phyloP scores from a whole-genome alignment of 371 early-diverging fungal genomes.

The Haplosporangium sp. region DNA sequence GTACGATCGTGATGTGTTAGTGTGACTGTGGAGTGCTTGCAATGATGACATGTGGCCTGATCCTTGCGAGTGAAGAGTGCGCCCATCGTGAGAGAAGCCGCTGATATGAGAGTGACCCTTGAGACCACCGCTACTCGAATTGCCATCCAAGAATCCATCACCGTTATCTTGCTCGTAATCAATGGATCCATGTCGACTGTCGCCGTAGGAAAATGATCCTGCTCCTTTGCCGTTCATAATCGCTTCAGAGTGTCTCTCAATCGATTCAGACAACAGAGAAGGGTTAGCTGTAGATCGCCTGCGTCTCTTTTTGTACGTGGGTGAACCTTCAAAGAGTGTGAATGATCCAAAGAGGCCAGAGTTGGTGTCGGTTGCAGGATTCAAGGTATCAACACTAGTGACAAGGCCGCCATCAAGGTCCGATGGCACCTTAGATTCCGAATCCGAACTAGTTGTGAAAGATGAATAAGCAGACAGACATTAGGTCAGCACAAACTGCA shows the following conservation, averaged over 20 bases:
- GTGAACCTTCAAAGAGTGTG: conserved; percentile 76
- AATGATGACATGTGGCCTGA: conserved; percentile 40
- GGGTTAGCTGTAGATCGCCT: conserved; percentile 69
- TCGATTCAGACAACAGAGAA: conserved; percentile 40
- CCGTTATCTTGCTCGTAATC: conserved; percentile 32
- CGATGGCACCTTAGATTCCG: conserved; percentile 50
- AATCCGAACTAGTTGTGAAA: conserved; percentile 48
- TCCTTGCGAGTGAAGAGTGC: conserved; percentile 32
- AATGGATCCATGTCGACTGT: conserved; percentile 27
- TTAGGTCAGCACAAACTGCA: neutral
- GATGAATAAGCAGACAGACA: neutral
- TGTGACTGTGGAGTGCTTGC: conserved; percentile 16
- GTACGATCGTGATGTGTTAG: conserved; percentile 51
- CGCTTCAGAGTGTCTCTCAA: conserved; percentile 37
- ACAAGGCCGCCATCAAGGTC: conserved; percentile 34
- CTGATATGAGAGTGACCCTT: conserved; percentile 3
- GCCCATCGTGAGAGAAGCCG: conserved; percentile 18
- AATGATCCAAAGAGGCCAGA: conserved; percentile 68
- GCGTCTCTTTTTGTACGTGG: conserved; percentile 77
- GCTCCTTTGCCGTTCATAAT: conserved; percentile 11
- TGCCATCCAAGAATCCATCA: conserved; percentile 29
- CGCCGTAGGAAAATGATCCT: conserved; percentile 9
- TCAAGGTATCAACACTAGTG: conserved; percentile 12
- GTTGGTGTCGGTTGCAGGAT: conserved; percentile 37
- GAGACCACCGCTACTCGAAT: neutral